phyloP scores from a whole-genome alignment of 306 rosid species.

The Malus fusca region DNA sequence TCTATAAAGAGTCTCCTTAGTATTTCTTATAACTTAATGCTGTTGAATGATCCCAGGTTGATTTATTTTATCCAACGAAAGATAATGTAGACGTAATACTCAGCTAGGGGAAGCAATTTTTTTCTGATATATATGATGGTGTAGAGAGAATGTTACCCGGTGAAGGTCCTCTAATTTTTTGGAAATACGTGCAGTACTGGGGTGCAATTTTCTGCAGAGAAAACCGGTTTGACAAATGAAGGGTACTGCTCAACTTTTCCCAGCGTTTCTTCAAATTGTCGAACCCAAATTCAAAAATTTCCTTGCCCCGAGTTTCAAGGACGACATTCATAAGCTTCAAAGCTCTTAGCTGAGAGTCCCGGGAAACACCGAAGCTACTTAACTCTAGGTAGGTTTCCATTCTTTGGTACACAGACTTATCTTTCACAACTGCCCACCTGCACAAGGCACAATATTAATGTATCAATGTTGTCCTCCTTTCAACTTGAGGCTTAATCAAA shows the following conservation, averaged over 20 bases:
- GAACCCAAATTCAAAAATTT: slow-evolving; percentile 35
- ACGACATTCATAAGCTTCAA: slow-evolving; percentile 28
- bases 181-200: slow-evolving; percentile 23
- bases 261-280: slow-evolving; percentile 29
- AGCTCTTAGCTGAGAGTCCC: slow-evolving; percentile 43
- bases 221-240: slow-evolving; percentile 37
- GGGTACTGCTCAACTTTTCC: slow-evolving; percentile 12
- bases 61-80: no score
- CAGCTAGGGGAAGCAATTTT: no score
- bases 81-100: no score
- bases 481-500: no score
- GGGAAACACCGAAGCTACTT: slow-evolving; percentile 31
- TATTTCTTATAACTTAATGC: no score
- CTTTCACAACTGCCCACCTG: slow-evolving; percentile 55
- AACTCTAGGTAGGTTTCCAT: slow-evolving; percentile 7
- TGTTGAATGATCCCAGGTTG: no score
- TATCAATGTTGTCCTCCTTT: no score
- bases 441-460: background rate
- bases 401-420: slow-evolving; percentile 30
- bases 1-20: no score
- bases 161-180: slow-evolving; percentile 20
- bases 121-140: no score
- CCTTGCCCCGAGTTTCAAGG: slow-evolving; percentile 19
- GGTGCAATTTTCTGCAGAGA: slow-evolving; percentile 30
- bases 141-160: slow-evolving; percentile 29